Evolutionary conservation across 2,329 filamentous ascomycete species (phyloP).

Genomic region (Paramyrothecium roridum): DNA sequence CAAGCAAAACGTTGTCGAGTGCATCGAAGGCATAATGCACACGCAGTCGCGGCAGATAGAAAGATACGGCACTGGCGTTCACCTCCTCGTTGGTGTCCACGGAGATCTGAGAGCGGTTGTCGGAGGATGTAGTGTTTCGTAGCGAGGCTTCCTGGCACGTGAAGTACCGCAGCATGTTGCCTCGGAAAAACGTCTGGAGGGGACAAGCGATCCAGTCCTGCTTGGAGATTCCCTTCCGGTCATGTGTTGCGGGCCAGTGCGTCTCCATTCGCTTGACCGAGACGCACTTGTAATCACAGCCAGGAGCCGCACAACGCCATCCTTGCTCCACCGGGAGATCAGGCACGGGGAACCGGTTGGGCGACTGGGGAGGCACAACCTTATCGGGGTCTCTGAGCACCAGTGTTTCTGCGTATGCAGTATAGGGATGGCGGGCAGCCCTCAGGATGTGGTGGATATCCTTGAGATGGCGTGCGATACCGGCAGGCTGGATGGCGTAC

Average conservation of each 20-base stretch:
- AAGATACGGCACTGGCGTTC: not conserved
- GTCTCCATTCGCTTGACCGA: slow-evolving; percentile 12
- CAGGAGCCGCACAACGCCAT: not conserved
- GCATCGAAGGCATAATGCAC: not conserved
- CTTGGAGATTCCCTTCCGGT: not conserved
- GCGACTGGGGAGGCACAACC: not conserved
- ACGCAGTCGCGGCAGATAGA: not conserved
- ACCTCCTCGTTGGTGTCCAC: not conserved
- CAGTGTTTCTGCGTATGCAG: slow-evolving; percentile 3
- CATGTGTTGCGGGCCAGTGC: slow-evolving; percentile 10
- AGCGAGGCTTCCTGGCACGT: not conserved
- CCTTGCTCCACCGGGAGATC: slow-evolving; percentile 6
- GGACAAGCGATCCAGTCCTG: slow-evolving; percentile 4
- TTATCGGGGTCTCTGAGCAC: slow-evolving; percentile 1
- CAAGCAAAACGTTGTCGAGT: not conserved
- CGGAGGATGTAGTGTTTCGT: not conserved
- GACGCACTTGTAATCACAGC: slow-evolving; percentile 9
- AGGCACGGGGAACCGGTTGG: slow-evolving; percentile 6
- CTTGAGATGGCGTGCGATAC: slow-evolving; percentile 9
- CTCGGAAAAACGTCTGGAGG: slow-evolving; percentile 11
- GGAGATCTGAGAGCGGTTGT: too few species aligned
- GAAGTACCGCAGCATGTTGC: slow-evolving; percentile 11
- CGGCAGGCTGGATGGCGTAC: slow-evolving; percentile 10
- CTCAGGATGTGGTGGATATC: slow-evolving; percentile 12
- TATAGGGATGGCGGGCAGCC: slow-evolving; percentile 4